Evolutionary conservation across 2,329 filamentous ascomycete genomes (phyloP).

Genomic region (Bipolaris bicolor): DNA sequence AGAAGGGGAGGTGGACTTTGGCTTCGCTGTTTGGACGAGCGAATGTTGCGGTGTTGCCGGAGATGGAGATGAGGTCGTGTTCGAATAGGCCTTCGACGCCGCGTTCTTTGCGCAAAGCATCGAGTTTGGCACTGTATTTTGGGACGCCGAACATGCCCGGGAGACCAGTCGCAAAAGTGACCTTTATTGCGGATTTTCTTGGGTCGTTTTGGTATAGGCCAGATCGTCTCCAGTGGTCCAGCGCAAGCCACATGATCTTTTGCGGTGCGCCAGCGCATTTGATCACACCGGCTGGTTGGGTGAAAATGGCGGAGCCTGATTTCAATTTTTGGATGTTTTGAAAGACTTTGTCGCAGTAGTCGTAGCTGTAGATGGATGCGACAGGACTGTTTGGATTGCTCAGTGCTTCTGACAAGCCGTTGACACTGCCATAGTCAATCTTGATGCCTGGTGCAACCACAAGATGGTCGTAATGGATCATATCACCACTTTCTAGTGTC

Average conservation of each 20-base stretch:
- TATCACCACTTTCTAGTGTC: constrained; percentile 62
- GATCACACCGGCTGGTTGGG: constrained; percentile 48
- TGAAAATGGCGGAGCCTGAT: constrained; percentile 48
- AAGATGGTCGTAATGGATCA: constrained; percentile 67
- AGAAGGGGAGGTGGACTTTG: constrained; percentile 42
- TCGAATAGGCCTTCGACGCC: constrained; percentile 49
- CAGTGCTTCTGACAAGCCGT: constrained; percentile 46
- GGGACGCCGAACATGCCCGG: constrained; percentile 50
- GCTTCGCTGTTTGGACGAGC: constrained; percentile 27
- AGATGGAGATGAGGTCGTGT: constrained; percentile 46
- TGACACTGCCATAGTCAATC: constrained; percentile 39
- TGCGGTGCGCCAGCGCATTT: constrained; percentile 51
- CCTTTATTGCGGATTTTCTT: constrained; percentile 42
- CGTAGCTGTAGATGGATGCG: constrained; percentile 48
- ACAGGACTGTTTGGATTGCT: constrained; percentile 41
- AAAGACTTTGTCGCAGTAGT: constrained; percentile 48
- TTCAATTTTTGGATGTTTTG: constrained; percentile 40
- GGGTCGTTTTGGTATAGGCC: constrained; percentile 39
- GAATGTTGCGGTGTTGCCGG: constrained; percentile 48
- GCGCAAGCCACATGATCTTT: constrained; percentile 52
- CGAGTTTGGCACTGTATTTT: constrained; percentile 45
- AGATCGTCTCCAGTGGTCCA: constrained; percentile 46
- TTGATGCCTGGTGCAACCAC: constrained; percentile 62
- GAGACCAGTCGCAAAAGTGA: constrained; percentile 49
- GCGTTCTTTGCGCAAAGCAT: constrained; percentile 44